Conservation (phyloP, 208 protist genomes). For the Wallacemonas collosoma region DNA sequence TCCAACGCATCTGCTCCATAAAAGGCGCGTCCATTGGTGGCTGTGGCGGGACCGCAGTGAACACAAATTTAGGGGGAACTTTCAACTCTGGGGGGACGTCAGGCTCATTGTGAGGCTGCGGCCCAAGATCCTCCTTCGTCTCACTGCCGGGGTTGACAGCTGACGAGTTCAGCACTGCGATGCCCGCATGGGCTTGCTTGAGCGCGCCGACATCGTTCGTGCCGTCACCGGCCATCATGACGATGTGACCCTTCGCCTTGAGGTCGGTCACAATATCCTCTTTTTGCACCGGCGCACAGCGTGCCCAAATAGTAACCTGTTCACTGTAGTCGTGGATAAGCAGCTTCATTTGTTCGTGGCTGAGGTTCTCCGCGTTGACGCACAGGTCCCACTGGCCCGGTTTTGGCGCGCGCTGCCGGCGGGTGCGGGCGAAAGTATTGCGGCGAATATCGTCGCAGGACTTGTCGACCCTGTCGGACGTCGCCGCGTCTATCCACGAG, state of each 20-base stretch:
- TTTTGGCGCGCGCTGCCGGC: constrained; percentile 32
- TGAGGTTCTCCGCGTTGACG: constrained; percentile 77
- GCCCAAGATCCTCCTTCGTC: constrained; percentile 38
- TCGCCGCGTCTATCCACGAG: constrained; percentile 70
- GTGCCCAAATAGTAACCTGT: constrained; percentile 88
- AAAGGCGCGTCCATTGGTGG: constrained; percentile 62
- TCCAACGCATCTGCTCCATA: constrained; percentile 76
- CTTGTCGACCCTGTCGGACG: constrained; percentile 31
- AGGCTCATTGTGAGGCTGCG: constrained; percentile 87
- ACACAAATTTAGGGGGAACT: constrained; percentile 83
- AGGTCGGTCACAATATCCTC: constrained; percentile 88
- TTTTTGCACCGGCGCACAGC: constrained; percentile 91
- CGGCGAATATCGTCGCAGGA: constrained; percentile 35
- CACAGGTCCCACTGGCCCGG: constrained; percentile 83
- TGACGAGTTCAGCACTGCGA: constrained; percentile 94
- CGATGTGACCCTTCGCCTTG: constrained; percentile 84
- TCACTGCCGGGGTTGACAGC: constrained; percentile 41
- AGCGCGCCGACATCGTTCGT: constrained; percentile 99
- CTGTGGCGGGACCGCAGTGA: constrained; percentile 75
- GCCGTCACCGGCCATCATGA: constrained; percentile 94
- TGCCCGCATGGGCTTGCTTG: constrained; percentile 98
- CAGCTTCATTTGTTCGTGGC: constrained; percentile 27
- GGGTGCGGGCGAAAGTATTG: constrained; percentile 63
- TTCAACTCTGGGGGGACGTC: constrained; percentile 76
- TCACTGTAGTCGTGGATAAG: constrained; percentile 78